These are phyloP conservation scores for Globisporangium carolinianum DNA, from an alignment of 352 stramenopile genomes.

Conservation along the genomic window DNA sequence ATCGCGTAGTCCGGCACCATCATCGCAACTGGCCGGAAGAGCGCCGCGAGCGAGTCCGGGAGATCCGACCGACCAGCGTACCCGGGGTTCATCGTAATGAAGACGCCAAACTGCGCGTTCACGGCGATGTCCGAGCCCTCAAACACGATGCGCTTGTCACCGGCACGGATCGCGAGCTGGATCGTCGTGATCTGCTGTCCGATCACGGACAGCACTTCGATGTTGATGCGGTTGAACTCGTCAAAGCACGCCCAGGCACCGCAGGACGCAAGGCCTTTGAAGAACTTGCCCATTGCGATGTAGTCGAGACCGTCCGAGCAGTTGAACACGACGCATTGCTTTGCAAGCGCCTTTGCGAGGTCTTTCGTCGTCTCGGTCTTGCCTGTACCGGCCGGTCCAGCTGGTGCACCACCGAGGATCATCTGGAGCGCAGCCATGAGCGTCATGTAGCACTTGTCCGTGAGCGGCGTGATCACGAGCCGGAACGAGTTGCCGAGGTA, in stretches of 20 bases:
- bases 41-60: slow-evolving; percentile 91
- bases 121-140: slow-evolving; percentile 92
- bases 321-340: slow-evolving; percentile 95
- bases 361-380: slow-evolving; percentile 95
- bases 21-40: slow-evolving; percentile 95
- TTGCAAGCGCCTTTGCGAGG: slow-evolving; percentile 90
- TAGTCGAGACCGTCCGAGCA: slow-evolving; percentile 94
- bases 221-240: slow-evolving; percentile 96
- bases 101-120: slow-evolving; percentile 91
- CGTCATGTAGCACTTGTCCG: slow-evolving; percentile 95
- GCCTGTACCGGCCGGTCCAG: slow-evolving; percentile 88
- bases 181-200: slow-evolving; percentile 83
- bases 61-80: slow-evolving; percentile 93
- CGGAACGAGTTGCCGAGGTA: slow-evolving; percentile 93
- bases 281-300: slow-evolving; percentile 94
- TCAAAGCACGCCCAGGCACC: slow-evolving; percentile 95
- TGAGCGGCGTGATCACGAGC: slow-evolving; percentile 93
- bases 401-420: slow-evolving; percentile 90
- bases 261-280: slow-evolving; percentile 88
- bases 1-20: slow-evolving; percentile 96
- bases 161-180: slow-evolving; percentile 81
- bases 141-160: slow-evolving; percentile 89
- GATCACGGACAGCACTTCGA: slow-evolving; percentile 87
- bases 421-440: slow-evolving; percentile 94
- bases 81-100: slow-evolving; percentile 95